Conservation (phyloP, 306 rosid species). For the Vachellia collinsii region DNA sequence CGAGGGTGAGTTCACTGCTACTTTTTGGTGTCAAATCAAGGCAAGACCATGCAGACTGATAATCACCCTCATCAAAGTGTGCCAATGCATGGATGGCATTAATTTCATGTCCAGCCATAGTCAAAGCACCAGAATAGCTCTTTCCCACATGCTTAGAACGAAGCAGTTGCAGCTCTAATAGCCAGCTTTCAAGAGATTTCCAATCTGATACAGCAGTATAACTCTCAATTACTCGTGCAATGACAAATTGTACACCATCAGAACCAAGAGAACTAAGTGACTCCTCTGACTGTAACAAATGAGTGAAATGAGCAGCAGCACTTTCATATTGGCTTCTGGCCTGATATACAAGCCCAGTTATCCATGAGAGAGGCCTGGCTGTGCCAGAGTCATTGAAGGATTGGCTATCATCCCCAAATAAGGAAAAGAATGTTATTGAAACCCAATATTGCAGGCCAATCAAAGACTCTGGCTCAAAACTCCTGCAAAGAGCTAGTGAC, state of each 20-base stretch:
- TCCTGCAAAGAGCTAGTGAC: constrained; percentile 82
- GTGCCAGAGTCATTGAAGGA: constrained; percentile 45
- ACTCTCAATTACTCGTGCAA: constrained; percentile 88
- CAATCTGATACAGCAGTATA: constrained; percentile 90
- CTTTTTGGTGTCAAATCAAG: constrained; percentile 97
- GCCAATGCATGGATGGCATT: constrained; percentile 96
- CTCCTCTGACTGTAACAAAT: constrained; percentile 79
- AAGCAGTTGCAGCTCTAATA: constrained; percentile 82
- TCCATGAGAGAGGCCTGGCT: constrained; percentile 74
- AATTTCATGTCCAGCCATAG: constrained; percentile 90
- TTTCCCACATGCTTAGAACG: constrained; percentile 92
- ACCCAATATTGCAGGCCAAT: constrained; percentile 85
- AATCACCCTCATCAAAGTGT: constrained; percentile 88
- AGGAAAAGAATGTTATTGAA: constrained; percentile 64
- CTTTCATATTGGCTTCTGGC: constrained; percentile 90
- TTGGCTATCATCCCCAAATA: constrained; percentile 74
- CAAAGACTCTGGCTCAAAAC: constrained; percentile 80
- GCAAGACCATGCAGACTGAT: constrained; percentile 84
- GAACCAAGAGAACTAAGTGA: constrained; percentile 80
- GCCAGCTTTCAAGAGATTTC: constrained; percentile 94
- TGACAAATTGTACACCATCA: constrained; percentile 90
- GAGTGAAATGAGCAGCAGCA: constrained; percentile 86
- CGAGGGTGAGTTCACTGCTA: constrained; percentile 90
- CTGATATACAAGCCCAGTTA: constrained; percentile 84
- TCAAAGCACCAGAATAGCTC: constrained; percentile 89